Conservation (phyloP, 495 filamentous ascomycete genomes). For the Penicillium arizonense region DNA sequence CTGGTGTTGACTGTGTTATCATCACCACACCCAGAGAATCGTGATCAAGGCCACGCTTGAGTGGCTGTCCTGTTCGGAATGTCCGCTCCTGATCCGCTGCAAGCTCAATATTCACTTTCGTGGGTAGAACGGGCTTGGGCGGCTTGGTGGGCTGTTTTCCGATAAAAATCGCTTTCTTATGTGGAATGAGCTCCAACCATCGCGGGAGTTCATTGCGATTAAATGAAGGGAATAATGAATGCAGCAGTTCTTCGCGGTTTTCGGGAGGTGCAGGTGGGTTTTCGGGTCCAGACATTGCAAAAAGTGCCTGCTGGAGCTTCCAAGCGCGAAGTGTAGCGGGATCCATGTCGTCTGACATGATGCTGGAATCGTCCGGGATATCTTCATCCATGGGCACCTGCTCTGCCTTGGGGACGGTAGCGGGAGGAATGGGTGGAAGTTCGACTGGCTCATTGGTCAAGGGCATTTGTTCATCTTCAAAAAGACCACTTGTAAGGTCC, state of each 20-base stretch:
- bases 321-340: slow-evolving; percentile 42
- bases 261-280: slow-evolving; percentile 57
- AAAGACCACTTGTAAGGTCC: slow-evolving; percentile 40
- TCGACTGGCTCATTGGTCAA: slow-evolving; percentile 25
- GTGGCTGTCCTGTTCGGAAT: slow-evolving; percentile 65
- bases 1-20: slow-evolving; percentile 52
- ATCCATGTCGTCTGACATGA: slow-evolving; percentile 44
- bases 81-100: slow-evolving; percentile 74
- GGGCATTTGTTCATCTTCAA: slow-evolving; percentile 35
- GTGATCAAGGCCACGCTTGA: slow-evolving; percentile 54
- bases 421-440: slow-evolving; percentile 20
- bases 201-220: slow-evolving; percentile 59
- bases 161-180: slow-evolving; percentile 67
- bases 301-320: slow-evolving; percentile 52
- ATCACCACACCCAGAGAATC: slow-evolving; percentile 56
- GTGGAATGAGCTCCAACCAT: slow-evolving; percentile 73
- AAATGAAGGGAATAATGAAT: slow-evolving; percentile 68
- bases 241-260: slow-evolving; percentile 65
- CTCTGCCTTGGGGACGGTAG: slow-evolving; percentile 28
- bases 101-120: slow-evolving; percentile 83
- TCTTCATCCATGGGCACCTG: slow-evolving; percentile 35
- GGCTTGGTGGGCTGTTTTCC: slow-evolving; percentile 68
- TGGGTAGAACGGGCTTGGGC: slow-evolving; percentile 78
- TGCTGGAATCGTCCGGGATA: slow-evolving; percentile 29
- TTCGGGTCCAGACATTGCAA: slow-evolving; percentile 50